These are phyloP conservation scores for Hawksworthiomyces lignivorus DNA, from an alignment of 2,329 filamentous ascomycete genomes.

Conservation along the genomic window DNA sequence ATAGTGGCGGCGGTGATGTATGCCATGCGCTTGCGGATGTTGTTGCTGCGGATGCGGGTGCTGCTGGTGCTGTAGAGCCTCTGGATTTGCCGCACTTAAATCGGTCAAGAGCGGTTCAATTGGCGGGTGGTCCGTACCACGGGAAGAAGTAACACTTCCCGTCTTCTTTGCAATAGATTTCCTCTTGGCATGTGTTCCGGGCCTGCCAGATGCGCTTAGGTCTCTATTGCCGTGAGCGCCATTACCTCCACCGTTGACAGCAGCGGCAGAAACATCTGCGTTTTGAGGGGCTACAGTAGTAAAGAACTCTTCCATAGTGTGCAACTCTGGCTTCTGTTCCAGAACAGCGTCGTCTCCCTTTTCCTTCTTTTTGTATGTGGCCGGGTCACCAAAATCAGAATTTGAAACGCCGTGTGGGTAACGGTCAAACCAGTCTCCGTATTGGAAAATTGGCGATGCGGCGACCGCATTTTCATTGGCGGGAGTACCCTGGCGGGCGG, in stretches of 20 bases:
- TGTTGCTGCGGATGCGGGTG: slow-evolving; percentile 15
- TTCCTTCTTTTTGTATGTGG: slow-evolving; percentile 59
- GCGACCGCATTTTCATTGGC: slow-evolving; percentile 32
- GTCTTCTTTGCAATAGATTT: slow-evolving; percentile 31
- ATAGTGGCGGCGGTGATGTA: slow-evolving; percentile 35
- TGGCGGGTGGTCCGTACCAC: slow-evolving; percentile 26
- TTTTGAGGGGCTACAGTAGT: slow-evolving; percentile 62
- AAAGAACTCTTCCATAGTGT: slow-evolving; percentile 92
- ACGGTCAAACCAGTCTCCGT: slow-evolving; percentile 94
- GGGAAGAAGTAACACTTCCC: slow-evolving; percentile 20
- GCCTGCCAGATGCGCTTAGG: slow-evolving; percentile 9
- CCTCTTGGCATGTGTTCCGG: slow-evolving; percentile 25
- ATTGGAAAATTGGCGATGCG: slow-evolving; percentile 71
- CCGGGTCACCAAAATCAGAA: slow-evolving; percentile 73
- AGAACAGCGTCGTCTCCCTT: slow-evolving; percentile 80
- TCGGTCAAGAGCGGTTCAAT: slow-evolving; percentile 34
- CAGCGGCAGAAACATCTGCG: slow-evolving; percentile 27
- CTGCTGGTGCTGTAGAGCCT: slow-evolving; percentile 12
- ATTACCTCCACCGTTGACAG: slow-evolving; percentile 11
- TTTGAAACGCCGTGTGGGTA: slow-evolving; percentile 89
- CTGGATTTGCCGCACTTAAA: slow-evolving; percentile 17
- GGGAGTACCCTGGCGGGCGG: slow-evolving; percentile 59
- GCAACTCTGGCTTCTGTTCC: slow-evolving; percentile 77
- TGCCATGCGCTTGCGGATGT: slow-evolving; percentile 22
- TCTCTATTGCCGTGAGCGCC: slow-evolving; percentile 8